Percentiles rank a stretch among this genome's conserved stretches.
These are phyloP conservation scores for Hyphodiscus hymeniophilus DNA, from an alignment of 495 filamentous ascomycete species.

Conservation along the genomic window DNA sequence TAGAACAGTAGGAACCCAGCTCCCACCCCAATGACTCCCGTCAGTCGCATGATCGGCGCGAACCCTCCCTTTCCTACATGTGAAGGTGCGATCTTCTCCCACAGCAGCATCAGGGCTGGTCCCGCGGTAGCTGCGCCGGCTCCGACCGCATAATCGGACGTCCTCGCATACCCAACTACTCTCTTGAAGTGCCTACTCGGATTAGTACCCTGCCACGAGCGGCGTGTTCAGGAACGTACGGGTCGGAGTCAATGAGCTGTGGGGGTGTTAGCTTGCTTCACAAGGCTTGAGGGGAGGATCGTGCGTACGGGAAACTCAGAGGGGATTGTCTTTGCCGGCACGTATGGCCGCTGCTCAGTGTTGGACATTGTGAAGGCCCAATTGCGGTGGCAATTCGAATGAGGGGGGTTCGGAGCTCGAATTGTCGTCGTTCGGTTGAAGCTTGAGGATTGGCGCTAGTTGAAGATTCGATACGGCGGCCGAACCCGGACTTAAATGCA, in stretches of 20 bases:
- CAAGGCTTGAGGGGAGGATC: neutral
- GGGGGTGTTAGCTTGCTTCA: constrained; percentile 16
- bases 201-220: constrained; percentile 5
- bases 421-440: constrained; percentile 9
- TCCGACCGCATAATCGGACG: constrained; percentile 70
- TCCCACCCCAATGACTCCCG: constrained; percentile 55
- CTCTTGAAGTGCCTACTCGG: constrained; percentile 75
- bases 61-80: constrained; percentile 73
- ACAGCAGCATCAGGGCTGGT: constrained; percentile 62
- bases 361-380: constrained; percentile 48
- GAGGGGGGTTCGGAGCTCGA: neutral
- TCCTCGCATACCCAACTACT: constrained; percentile 77
- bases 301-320: constrained; percentile 72
- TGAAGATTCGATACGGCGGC: constrained; percentile 7
- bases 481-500: neutral
- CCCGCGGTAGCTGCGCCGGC: constrained; percentile 54
- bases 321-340: constrained; percentile 65
- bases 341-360: constrained; percentile 47
- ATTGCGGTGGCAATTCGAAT: constrained; percentile 23
- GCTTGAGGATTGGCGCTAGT: constrained; percentile 15
- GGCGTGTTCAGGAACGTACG: constrained; percentile 50
- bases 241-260: constrained; percentile 95
- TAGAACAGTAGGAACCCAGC: constrained; percentile 79
- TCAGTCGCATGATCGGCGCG: constrained; percentile 71
- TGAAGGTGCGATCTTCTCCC: constrained; percentile 79